Percentiles rank a stretch among this genome's conserved stretches.
phyloP scores from a whole-genome alignment of 768 basidiomycete species.

The Candolleomyces eurysporus region DNA sequence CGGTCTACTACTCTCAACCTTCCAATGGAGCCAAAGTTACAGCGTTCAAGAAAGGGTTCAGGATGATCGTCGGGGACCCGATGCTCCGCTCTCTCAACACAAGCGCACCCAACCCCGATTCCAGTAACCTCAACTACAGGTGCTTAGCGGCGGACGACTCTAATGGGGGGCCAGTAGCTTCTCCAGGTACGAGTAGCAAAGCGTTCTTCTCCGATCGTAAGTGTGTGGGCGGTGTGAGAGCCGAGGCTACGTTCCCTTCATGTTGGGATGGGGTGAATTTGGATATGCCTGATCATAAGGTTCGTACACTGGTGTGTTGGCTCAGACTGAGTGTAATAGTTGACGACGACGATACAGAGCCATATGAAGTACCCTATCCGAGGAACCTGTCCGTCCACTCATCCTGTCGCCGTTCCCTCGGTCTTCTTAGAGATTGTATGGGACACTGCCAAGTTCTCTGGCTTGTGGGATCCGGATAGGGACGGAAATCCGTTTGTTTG shows the following conservation, averaged over 20 bases:
- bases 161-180: conserved; percentile 8
- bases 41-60: conserved; percentile 16
- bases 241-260: conserved; percentile 7
- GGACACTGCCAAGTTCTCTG: conserved; percentile 2
- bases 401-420: neutral
- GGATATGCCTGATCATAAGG: conserved; percentile 1
- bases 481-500: neutral
- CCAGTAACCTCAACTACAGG: neutral
- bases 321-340: too few species aligned
- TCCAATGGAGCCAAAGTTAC: conserved; percentile 10
- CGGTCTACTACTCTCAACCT: conserved; percentile 21
- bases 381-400: neutral
- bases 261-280: conserved; percentile 3
- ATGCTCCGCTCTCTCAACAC: conserved; percentile 2
- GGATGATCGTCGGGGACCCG: conserved; percentile 11
- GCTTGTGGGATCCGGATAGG: neutral
- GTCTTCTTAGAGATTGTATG: conserved; percentile 4
- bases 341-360: neutral
- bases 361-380: neutral
- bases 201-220: neutral
- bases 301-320: neutral
- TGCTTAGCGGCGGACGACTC: conserved; percentile 7
- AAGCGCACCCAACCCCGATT: neutral
- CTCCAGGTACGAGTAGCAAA: conserved; percentile 1
- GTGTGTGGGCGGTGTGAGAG: conserved; percentile 3